Evolutionary conservation across 1,139 yeast species (phyloP).

Genomic region (Suhomyces chickasaworum): DNA sequence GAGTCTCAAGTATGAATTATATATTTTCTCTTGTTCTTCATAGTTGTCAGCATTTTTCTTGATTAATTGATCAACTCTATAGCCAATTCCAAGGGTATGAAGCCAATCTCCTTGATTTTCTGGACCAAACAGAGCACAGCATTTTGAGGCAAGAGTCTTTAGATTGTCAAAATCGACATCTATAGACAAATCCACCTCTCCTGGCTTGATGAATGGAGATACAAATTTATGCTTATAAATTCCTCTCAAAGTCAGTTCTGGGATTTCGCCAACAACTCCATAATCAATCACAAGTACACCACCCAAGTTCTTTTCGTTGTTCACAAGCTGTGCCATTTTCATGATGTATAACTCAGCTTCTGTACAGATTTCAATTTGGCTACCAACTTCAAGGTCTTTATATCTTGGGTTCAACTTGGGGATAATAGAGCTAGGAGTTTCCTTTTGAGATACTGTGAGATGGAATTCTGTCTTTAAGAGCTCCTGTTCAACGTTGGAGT

Average conservation of each 20-base stretch:
- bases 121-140: slow-evolving; percentile 52
- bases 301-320: slow-evolving; percentile 45
- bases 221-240: slow-evolving; percentile 74
- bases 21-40: slow-evolving; percentile 48
- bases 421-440: slow-evolving; percentile 64
- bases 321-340: slow-evolving; percentile 47
- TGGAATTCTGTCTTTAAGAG: slow-evolving; percentile 52
- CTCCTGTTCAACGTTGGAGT: slow-evolving; percentile 12
- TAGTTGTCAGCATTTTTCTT: slow-evolving; percentile 33
- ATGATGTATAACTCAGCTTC: slow-evolving; percentile 61
- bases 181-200: slow-evolving; percentile 78
- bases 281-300: slow-evolving; percentile 78
- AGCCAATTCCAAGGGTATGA: slow-evolving; percentile 74
- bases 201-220: slow-evolving; percentile 75
- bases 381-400: slow-evolving; percentile 52
- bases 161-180: slow-evolving; percentile 79
- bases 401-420: slow-evolving; percentile 59
- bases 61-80: slow-evolving; percentile 60
- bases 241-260: slow-evolving; percentile 72
- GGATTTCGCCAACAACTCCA: slow-evolving; percentile 64
- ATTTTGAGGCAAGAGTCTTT: slow-evolving; percentile 26
- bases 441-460: slow-evolving; percentile 58
- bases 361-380: slow-evolving; percentile 74
- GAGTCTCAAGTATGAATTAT: slow-evolving; percentile 61
- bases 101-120: slow-evolving; percentile 81